Conservation (phyloP, 2,329 filamentous ascomycete genomes). For the Graphium sp. region DNA sequence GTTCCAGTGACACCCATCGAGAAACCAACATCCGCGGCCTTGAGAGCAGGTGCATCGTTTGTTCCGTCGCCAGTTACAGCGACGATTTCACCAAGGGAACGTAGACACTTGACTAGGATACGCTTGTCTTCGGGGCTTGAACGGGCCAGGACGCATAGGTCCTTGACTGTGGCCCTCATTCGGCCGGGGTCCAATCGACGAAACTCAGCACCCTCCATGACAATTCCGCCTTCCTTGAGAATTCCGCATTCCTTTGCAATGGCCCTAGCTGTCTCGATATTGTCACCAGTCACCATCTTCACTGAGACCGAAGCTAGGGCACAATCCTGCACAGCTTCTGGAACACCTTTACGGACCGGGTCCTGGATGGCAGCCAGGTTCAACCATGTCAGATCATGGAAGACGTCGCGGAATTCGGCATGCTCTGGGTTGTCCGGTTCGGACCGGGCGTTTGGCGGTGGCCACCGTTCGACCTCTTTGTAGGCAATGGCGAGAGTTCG, state of each 20-base stretch:
- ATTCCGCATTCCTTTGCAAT: slow-evolving; percentile 33
- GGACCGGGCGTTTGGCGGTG: slow-evolving; percentile 17
- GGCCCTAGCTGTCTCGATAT: slow-evolving; percentile 21
- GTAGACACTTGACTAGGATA: slow-evolving; percentile 36
- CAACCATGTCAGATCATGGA: slow-evolving; percentile 22
- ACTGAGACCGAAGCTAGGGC: slow-evolving; percentile 47
- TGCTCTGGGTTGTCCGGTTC: slow-evolving; percentile 14
- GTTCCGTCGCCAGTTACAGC: slow-evolving; percentile 51
- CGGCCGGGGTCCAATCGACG: slow-evolving; percentile 30
- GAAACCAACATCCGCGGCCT: slow-evolving; percentile 50
- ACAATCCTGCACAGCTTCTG: slow-evolving; percentile 42
- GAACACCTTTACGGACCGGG: slow-evolving; percentile 43
- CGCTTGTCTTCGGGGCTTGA: slow-evolving; percentile 44
- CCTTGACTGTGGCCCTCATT: slow-evolving; percentile 28
- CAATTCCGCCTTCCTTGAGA: slow-evolving; percentile 35
- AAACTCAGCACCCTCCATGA: slow-evolving; percentile 39
- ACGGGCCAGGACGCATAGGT: slow-evolving; percentile 36
- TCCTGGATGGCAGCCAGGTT: slow-evolving; percentile 48
- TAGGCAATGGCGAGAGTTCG: slow-evolving; percentile 50
- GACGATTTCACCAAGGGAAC: slow-evolving; percentile 36
- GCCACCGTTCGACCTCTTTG: slow-evolving; percentile 38
- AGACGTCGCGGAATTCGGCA: slow-evolving; percentile 20
- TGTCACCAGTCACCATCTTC: slow-evolving; percentile 41
- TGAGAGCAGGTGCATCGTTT: slow-evolving; percentile 49
- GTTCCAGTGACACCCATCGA: slow-evolving; percentile 53